Conservation (phyloP, 176 grass and related monocot species). For the Miscanthus lutarioriparius region DNA sequence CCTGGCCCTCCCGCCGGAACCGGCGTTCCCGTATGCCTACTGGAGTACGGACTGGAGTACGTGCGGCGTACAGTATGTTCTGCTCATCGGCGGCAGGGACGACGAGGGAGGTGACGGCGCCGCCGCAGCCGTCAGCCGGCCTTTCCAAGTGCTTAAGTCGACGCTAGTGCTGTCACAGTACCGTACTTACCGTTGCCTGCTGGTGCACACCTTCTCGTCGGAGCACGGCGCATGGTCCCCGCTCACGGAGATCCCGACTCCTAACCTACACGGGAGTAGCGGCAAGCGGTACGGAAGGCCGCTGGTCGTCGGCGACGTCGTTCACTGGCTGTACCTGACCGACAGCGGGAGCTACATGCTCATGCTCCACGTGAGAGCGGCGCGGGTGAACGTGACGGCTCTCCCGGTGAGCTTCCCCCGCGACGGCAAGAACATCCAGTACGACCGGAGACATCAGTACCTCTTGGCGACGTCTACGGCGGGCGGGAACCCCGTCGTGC, state of each 20-base stretch:
- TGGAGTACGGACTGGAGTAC: too few relatives aligned
- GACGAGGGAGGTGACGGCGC: too few relatives aligned
- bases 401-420: not conserved
- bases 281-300: rapidly evolving
- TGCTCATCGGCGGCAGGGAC: too few relatives aligned
- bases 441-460: too few relatives aligned
- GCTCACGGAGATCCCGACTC: not conserved
- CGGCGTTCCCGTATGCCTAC: not conserved
- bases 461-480: not conserved
- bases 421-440: too few relatives aligned
- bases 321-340: not conserved
- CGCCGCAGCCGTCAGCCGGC: not conserved
- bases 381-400: not conserved
- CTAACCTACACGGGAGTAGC: too few relatives aligned
- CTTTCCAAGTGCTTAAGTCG: not conserved
- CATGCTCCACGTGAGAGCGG: not conserved
- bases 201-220: not conserved
- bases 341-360: not conserved
- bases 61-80: too few relatives aligned
- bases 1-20: not conserved
- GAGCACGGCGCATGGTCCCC: not conserved
- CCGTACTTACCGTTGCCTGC: not conserved
- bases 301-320: not conserved
- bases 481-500: not conserved
- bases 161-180: not conserved